These are phyloP conservation scores for Picea abies DNA, from an alignment of 83 land plant genomes.

Conservation along the genomic window DNA sequence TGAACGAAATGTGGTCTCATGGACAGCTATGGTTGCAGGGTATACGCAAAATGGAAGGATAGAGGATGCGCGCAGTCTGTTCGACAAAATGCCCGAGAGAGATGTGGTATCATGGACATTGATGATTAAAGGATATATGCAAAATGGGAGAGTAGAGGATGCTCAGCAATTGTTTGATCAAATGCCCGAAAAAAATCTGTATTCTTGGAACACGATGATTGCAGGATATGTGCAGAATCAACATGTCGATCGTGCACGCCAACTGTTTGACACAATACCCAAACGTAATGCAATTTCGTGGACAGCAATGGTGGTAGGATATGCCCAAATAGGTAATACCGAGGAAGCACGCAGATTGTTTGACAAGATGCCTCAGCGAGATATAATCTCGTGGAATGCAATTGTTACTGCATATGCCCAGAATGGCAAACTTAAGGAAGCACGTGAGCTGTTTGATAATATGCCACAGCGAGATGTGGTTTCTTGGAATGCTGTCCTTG, in stretches of 20 bases:
- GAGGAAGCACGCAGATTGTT: background rate
- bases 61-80: background rate
- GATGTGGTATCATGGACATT: conserved; percentile 3
- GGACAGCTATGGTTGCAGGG: background rate
- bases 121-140: background rate
- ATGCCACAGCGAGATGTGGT: conserved; percentile 29
- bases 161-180: background rate
- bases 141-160: background rate
- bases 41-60: background rate
- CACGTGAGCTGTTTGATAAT: conserved; percentile 42
- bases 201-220: background rate
- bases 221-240: background rate
- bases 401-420: conserved; percentile 37
- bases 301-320: background rate
- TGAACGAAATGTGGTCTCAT: conserved; percentile 8
- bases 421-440: conserved; percentile 31
- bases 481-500: conserved; percentile 50
- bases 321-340: background rate
- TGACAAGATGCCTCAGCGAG: background rate
- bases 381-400: conserved; percentile 23
- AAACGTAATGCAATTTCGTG: background rate
- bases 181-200: background rate
- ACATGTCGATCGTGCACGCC: background rate
- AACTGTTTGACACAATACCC: conserved; percentile 1
- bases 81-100: background rate